Conservation (phyloP, 768 basidiomycete genomes). For the Russula sp. region DNA sequence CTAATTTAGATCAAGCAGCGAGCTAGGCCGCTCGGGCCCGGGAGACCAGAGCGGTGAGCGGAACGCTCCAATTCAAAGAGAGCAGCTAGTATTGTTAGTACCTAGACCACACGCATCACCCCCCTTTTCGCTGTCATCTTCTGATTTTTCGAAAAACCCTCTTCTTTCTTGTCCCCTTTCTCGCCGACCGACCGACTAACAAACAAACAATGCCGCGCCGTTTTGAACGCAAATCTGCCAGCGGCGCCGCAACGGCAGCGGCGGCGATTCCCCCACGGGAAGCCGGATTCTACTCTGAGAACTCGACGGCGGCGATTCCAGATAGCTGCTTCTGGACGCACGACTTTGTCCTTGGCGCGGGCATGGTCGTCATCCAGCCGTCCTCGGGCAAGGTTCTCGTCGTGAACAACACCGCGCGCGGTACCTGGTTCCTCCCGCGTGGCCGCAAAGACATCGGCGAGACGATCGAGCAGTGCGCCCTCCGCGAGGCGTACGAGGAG, state of each 20-base stretch:
- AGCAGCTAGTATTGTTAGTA: too few species aligned
- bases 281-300: conserved; percentile 27
- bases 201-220: too few species aligned
- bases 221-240: too few species aligned
- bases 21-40: too few species aligned
- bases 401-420: conserved; percentile 27
- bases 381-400: conserved; percentile 49
- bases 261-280: neutral
- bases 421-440: conserved; percentile 54
- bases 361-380: conserved; percentile 60
- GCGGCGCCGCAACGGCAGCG: too few species aligned
- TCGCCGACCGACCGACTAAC: conserved; percentile 23
- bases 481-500: conserved; percentile 67
- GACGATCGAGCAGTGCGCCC: conserved; percentile 49
- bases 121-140: too few species aligned
- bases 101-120: too few species aligned
- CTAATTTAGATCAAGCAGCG: too few species aligned
- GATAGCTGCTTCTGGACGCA: conserved; percentile 42
- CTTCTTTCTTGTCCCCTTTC: neutral
- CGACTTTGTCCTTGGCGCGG: conserved; percentile 55
- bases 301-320: conserved; percentile 40
- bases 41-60: too few species aligned
- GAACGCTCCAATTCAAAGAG: too few species aligned
- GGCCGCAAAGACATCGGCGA: conserved; percentile 66
- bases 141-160: too few species aligned